These are phyloP conservation scores for Rhexocercosporidium sp. DNA, from an alignment of 2,329 filamentous ascomycete genomes.

Conservation along the genomic window DNA sequence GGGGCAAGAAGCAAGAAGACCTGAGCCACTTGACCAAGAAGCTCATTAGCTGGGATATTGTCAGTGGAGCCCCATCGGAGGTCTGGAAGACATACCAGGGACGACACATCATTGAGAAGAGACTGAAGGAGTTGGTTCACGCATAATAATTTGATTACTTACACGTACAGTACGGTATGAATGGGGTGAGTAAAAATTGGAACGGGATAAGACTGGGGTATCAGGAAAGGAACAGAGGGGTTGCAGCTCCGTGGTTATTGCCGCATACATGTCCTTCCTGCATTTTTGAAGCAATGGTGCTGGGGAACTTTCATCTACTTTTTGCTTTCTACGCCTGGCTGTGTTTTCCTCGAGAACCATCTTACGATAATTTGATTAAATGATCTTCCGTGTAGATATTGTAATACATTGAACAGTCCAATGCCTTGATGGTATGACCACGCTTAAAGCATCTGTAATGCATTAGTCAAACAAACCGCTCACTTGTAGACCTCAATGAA, in stretches of 20 bases:
- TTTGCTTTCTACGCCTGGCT: background rate
- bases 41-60: slow-evolving; percentile 83
- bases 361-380: slow-evolving; percentile 11
- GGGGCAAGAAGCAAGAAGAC: slow-evolving; percentile 86
- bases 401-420: background rate
- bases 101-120: slow-evolving; percentile 76
- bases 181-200: background rate
- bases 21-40: slow-evolving; percentile 81
- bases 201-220: background rate
- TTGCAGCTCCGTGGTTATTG: background rate
- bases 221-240: background rate
- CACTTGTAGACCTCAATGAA: too few species aligned
- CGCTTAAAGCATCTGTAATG: too few species aligned
- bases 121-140: slow-evolving; percentile 70
- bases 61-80: slow-evolving; percentile 81
- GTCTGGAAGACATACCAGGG: slow-evolving; percentile 83
- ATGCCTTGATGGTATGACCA: background rate
- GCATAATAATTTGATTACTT: background rate
- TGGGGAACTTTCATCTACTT: slow-evolving; percentile 8
- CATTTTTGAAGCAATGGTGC: slow-evolving; percentile 10
- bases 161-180: background rate
- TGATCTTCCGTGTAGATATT: slow-evolving; percentile 3
- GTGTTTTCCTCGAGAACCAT: background rate
- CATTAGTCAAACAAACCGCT: background rate
- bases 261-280: background rate